A percentile compares a stretch with the other conserved stretches of the same genome.
Conservation (phyloP, 2,329 filamentous ascomycete species). For the Scedosporium minutisporum region DNA sequence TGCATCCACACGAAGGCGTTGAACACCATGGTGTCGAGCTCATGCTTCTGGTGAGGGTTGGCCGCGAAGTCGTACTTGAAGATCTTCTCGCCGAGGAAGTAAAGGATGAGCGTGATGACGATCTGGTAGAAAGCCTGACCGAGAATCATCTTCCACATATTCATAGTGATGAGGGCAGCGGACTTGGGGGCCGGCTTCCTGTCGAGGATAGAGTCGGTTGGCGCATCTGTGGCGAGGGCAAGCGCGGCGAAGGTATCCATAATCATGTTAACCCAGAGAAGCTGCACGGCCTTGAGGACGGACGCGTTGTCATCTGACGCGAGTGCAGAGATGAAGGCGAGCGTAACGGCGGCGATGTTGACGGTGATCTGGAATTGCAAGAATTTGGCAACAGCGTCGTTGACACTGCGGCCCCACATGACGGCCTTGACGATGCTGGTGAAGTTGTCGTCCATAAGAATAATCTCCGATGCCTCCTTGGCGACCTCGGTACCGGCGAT, state of each 20-base stretch:
- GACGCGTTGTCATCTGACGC: slow-evolving; percentile 43
- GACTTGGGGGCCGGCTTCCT: slow-evolving; percentile 44
- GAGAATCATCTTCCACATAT: slow-evolving; percentile 59
- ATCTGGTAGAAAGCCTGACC: slow-evolving; percentile 54
- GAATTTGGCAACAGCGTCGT: slow-evolving; percentile 60
- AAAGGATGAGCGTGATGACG: slow-evolving; percentile 44
- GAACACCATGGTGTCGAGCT: slow-evolving; percentile 54
- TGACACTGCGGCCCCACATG: slow-evolving; percentile 60
- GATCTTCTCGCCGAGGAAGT: slow-evolving; percentile 50
- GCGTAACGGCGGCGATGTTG: slow-evolving; percentile 57
- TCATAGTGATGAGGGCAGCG: slow-evolving; percentile 62
- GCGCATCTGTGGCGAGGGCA: slow-evolving; percentile 54
- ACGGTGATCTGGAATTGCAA: slow-evolving; percentile 63
- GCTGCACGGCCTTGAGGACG: slow-evolving; percentile 55
- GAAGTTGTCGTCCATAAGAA: slow-evolving; percentile 54
- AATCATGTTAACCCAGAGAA: slow-evolving; percentile 61
- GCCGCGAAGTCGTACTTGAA: slow-evolving; percentile 36
- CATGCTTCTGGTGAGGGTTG: slow-evolving; percentile 25
- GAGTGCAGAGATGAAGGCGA: slow-evolving; percentile 56
- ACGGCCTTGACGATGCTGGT: slow-evolving; percentile 54
- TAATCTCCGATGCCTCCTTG: slow-evolving; percentile 53
- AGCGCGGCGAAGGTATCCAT: slow-evolving; percentile 62
- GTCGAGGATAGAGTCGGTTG: slow-evolving; percentile 45
- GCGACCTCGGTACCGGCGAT: slow-evolving; percentile 52
- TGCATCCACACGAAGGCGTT: slow-evolving; percentile 67